Base-by-base conservation (phyloP, 2,329 filamentous ascomycete species). In the Clarireedia sp. region DNA sequence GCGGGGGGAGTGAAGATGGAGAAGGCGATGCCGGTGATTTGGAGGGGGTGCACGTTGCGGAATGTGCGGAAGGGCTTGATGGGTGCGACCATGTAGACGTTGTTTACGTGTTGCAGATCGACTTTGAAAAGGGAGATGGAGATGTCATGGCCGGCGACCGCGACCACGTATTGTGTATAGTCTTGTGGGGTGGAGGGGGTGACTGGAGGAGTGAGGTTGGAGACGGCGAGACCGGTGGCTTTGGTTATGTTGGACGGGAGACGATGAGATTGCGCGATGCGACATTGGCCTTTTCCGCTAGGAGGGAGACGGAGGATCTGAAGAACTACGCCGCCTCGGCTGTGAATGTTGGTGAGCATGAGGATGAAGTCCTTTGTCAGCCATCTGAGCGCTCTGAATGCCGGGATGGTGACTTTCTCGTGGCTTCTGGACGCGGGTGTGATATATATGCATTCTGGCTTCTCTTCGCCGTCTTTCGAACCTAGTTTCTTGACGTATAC, bases 41-140 rank as follows among this genome's bases (percentile, higher is more conserved):
- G 78, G 40, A 75, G 73, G 3, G 74, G 74, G 64, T 85, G 82
- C 12, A 78, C 79, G 21, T 74, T 70, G 57, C 75, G 77, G 59
- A 85, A 69, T 2, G 76, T 78, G 49, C 73, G 69, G 57, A 85
- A 73, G 1, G 77, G 75, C 57, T 77, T 71, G 40, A 85, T 72
- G 57, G 79, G 73, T 54, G 72, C 66, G 44, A 84, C 70, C 37
- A 84, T 68, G 41, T 78, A 75, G 47, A 81, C 68, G 8, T 69
- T 68, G 21, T 68, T 69, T 33, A 74, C 69, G 17, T 71, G 68
- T 57, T 75, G 75, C 67, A 89, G 87, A 61, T 95, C 87, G 56
- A 95, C 73, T 0, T 89, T 91, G 70, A 85, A 87, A 26, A 96
- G 73, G 5, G 81, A 82, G 61, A 96, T 85, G 10, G 89, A 90